These are phyloP conservation scores for Pezicula rhizophila DNA, from an alignment of 2,329 filamentous ascomycete genomes.

Conservation along the genomic window DNA sequence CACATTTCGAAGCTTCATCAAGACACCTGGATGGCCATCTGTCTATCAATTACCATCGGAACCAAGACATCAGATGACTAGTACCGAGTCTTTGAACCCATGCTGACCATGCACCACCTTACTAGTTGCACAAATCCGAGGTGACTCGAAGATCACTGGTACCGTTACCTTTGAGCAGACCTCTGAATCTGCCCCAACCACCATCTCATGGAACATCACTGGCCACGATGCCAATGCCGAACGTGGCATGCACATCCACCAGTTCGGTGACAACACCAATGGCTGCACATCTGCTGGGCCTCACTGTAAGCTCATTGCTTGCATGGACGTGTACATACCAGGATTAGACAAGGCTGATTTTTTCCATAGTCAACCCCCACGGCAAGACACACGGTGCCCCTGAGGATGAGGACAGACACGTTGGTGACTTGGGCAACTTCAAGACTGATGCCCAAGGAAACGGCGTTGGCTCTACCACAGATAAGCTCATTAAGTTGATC, in stretches of 20 bases:
- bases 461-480: conserved; percentile 70
- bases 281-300: conserved; percentile 97
- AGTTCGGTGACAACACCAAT: conserved; percentile 99
- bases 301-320: conserved; percentile 64
- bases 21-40: conserved; percentile 39
- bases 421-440: conserved; percentile 97
- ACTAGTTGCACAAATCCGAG: conserved; percentile 89
- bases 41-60: conserved; percentile 11
- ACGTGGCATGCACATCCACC: conserved; percentile 98
- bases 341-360: conserved; percentile 8
- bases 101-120: conserved; percentile 9
- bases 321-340: not conserved
- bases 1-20: conserved; percentile 39
- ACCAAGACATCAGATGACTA: not conserved
- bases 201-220: conserved; percentile 83
- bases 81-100: conserved; percentile 4
- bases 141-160: conserved; percentile 92
- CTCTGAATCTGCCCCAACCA: conserved; percentile 75
- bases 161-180: conserved; percentile 94
- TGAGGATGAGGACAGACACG: conserved; percentile 77
- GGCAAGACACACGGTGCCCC: conserved; percentile 89
- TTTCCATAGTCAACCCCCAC: conserved; percentile 78
- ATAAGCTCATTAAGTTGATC: conserved; percentile 90
- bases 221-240: conserved; percentile 92
- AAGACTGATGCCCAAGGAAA: conserved; percentile 91